A percentile compares a stretch with the other conserved stretches of the same genome.
These are phyloP conservation scores for Ilyonectria robusta DNA, from an alignment of 2,329 filamentous ascomycete species.

Conservation along the genomic window DNA sequence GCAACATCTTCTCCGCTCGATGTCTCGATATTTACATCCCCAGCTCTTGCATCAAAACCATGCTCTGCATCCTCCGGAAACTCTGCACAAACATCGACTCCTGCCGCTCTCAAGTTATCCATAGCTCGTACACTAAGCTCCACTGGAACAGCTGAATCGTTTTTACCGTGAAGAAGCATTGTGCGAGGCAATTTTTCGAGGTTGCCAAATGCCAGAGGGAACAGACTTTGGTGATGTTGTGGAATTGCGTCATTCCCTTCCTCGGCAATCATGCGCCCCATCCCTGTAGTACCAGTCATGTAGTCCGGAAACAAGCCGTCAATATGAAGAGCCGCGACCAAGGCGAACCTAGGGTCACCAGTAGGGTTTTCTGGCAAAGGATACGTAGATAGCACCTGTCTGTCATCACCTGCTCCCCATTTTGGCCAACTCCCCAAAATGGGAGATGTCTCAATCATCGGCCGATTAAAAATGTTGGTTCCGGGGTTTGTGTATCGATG, in stretches of 20 bases:
- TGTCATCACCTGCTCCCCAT: constrained; percentile 5
- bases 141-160: constrained; percentile 41
- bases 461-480: constrained; percentile 24
- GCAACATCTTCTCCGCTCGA: constrained; percentile 10
- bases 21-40: constrained; percentile 34
- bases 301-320: constrained; percentile 40
- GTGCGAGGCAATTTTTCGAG: constrained; percentile 34
- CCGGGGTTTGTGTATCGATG: constrained; percentile 36
- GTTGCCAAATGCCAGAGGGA: constrained; percentile 34
- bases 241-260: constrained; percentile 31
- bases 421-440: constrained; percentile 31
- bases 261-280: constrained; percentile 22
- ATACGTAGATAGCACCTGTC: constrained; percentile 28
- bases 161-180: constrained; percentile 36
- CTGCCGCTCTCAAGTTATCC: constrained; percentile 29
- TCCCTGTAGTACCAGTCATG: constrained; percentile 32
- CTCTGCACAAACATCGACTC: constrained; percentile 18
- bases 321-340: constrained; percentile 38
- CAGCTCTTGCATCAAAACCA: constrained; percentile 30
- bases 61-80: constrained; percentile 37
- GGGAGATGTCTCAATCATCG: constrained; percentile 29
- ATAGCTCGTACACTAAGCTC: constrained; percentile 28
- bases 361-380: not conserved
- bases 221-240: constrained; percentile 26
- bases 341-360: constrained; percentile 13